Percentiles rank a stretch among this genome's conserved stretches.
These are phyloP conservation scores for Oryza glaberrima DNA, from an alignment of 176 grass and related monocot species.

Conservation along the genomic window DNA sequence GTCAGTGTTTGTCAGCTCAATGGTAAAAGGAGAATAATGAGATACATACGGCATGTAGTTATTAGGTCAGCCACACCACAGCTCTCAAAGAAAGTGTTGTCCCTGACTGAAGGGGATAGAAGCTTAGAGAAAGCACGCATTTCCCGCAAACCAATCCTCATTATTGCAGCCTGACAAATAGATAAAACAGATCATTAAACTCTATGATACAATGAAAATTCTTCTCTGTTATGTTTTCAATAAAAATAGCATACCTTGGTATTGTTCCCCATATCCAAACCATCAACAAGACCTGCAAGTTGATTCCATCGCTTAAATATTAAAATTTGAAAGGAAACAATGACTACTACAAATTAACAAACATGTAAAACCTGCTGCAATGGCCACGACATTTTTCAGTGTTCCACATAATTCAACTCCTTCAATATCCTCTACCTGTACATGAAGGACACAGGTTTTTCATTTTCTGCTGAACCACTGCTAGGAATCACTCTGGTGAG, in stretches of 20 bases:
- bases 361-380: slow-evolving; percentile 75
- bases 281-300: slow-evolving; percentile 88
- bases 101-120: slow-evolving; percentile 83
- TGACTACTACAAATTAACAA: not conserved
- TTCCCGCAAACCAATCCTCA: slow-evolving; percentile 91
- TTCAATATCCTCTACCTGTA: slow-evolving; percentile 91
- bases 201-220: not conserved
- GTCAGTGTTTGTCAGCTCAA: slow-evolving; percentile 22
- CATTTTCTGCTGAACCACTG: not conserved
- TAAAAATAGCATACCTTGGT: slow-evolving; percentile 66
- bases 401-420: slow-evolving; percentile 97
- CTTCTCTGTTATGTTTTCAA: slow-evolving; percentile 6
- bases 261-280: slow-evolving; percentile 98
- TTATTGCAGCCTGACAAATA: slow-evolving; percentile 80
- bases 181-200: not conserved
- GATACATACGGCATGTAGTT: slow-evolving; percentile 87
- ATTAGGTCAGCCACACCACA: slow-evolving; percentile 96
- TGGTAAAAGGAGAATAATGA: slow-evolving; percentile 16
- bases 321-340: slow-evolving; percentile 34
- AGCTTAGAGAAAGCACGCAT: slow-evolving; percentile 92
- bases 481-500: not conserved
- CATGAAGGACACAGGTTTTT: not conserved
- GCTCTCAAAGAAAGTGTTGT: slow-evolving; percentile 97
- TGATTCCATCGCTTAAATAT: slow-evolving; percentile 7
- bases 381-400: slow-evolving; percentile 94